A percentile compares a stretch with the other conserved stretches of the same genome.
phyloP scores from a whole-genome alignment of 495 filamentous ascomycete species.

The Daldinia loculata region DNA sequence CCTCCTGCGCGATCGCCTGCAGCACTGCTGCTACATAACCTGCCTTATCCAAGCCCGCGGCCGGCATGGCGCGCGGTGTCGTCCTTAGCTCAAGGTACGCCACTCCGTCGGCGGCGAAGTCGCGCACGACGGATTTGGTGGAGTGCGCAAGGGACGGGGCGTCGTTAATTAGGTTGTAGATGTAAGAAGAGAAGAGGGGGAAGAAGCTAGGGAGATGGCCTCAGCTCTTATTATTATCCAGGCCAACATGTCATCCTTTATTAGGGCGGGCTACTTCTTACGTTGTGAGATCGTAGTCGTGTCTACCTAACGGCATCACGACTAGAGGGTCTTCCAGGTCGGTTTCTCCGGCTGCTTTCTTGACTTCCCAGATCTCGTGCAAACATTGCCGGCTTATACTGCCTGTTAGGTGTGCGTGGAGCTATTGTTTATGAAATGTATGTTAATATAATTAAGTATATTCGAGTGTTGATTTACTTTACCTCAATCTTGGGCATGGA shows the following conservation, averaged over 20 bases:
- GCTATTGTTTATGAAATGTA: conserved; percentile 51
- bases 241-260: background rate
- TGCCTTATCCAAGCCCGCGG: conserved; percentile 62
- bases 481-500: conserved; percentile 61
- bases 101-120: conserved; percentile 77
- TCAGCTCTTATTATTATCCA: conserved; percentile 4
- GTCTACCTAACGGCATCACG: conserved; percentile 72
- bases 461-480: conserved; percentile 15
- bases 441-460: conserved; percentile 17
- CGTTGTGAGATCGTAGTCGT: conserved; percentile 75
- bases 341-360: conserved; percentile 59
- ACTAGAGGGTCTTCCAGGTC: conserved; percentile 72
- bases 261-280: conserved; percentile 54
- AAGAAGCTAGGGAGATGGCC: conserved; percentile 66
- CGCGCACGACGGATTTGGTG: conserved; percentile 72
- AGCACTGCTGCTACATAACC: conserved; percentile 74
- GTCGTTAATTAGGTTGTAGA: conserved; percentile 75
- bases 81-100: conserved; percentile 84
- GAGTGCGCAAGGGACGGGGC: conserved; percentile 64
- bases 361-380: conserved; percentile 75
- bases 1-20: conserved; percentile 61
- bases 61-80: conserved; percentile 71
- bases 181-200: conserved; percentile 78
- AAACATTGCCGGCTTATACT: conserved; percentile 79
- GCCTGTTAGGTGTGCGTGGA: conserved; percentile 85